Base-by-base conservation (phyloP, 2,329 filamentous ascomycete species). In the Talaromyces islandicus region DNA sequence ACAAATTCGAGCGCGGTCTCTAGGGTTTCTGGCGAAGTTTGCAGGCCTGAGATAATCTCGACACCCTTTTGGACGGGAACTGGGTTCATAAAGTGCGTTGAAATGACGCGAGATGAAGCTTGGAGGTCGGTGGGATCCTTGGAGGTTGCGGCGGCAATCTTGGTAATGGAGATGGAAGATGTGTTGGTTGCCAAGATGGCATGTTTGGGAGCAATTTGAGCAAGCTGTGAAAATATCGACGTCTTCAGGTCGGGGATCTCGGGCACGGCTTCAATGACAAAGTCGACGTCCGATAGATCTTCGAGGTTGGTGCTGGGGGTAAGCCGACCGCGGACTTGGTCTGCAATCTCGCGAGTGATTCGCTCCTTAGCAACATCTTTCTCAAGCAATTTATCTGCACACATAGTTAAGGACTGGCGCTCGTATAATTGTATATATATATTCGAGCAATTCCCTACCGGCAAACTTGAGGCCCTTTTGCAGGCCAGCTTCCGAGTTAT, bases 81-180 rank as follows among this genome's bases (percentile, higher is more conserved):
- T 0, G 94, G 94, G 81, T 99, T 99, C 94, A 99, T 99, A 78
- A 99, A 99, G 76, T 99, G 94, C 17, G 94, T 97, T 56, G 91
- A 91, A 59, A 99, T 86, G 10, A 99, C 94, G 54, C 94, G 88
- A 6, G 91, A 93, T 50, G 91, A 89, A 46, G 88, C 89, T 50
- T 87, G 88, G 25, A 90, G 87, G 70, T 96, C 90, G 19, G 80
- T 93, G 0, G 91, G 88, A 71, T 96, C 86, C 59, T 81, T 81
- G 27, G 87, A 89, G 0, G 93, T 93, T 10, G 92, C 86, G 3
- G 94, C 92, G 21, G 94, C 94, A 69, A 99, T 97, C 71, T 89
- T 89, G 50, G 94, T 99, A 74, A 99, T 97, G 62, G 91, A 93
- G 73, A 99, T 99, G 63, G 92, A 96, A n/a, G 92, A 96, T 7